phyloP scores from a whole-genome alignment of 1,139 yeast species.

The Petasospora rhodanensis region DNA sequence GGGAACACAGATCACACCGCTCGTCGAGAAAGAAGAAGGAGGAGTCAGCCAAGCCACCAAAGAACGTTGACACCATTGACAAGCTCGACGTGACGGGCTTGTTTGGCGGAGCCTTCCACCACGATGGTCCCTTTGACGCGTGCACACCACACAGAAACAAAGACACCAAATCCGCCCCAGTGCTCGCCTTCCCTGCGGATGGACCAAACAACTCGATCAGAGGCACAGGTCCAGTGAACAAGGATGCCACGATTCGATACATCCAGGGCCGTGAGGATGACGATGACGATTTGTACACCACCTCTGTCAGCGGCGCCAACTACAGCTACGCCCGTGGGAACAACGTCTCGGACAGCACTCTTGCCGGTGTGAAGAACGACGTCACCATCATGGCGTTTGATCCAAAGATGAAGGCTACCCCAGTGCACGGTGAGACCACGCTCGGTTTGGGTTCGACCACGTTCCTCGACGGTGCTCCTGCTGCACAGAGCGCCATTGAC shows the following conservation, averaged over 20 bases:
- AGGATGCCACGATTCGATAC: conserved; percentile 53
- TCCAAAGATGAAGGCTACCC: conserved; percentile 59
- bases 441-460: conserved; percentile 90
- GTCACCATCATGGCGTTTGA: conserved; percentile 65
- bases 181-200: conserved; percentile 89
- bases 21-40: conserved; percentile 16
- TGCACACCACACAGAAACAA: conserved; percentile 95
- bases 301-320: conserved; percentile 15
- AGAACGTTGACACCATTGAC: conserved; percentile 86
- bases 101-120: conserved; percentile 95
- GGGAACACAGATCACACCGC: conserved; percentile 14
- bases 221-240: conserved; percentile 43
- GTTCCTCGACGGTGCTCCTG: conserved; percentile 95
- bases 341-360: conserved; percentile 21
- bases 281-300: conserved; percentile 27
- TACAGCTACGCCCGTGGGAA: conserved; percentile 9
- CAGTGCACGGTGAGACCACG: conserved; percentile 80
- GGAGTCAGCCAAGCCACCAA: conserved; percentile 25
- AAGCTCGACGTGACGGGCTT: conserved; percentile 92
- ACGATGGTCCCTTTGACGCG: conserved; percentile 98
- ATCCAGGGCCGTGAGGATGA: conserved; percentile 50
- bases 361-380: conserved; percentile 42
- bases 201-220: conserved; percentile 89
- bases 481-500: conserved; percentile 51
- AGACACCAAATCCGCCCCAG: conserved; percentile 79